Percentiles rank a stretch among this genome's conserved stretches.
Evolutionary conservation across 2,329 filamentous ascomycete species (phyloP).

Genomic region (Alternaria solani): DNA sequence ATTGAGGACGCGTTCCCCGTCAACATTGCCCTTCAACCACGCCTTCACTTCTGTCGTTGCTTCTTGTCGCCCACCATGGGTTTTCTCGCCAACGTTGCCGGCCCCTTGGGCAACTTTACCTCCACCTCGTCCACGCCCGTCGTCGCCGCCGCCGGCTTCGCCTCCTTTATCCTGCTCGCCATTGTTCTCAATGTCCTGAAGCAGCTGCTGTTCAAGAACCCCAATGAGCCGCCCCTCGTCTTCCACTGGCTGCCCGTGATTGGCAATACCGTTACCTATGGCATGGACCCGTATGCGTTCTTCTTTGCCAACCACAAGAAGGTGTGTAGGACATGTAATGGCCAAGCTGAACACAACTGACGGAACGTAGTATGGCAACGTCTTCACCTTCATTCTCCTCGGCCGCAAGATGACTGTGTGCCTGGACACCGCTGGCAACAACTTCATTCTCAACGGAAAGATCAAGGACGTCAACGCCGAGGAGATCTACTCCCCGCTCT

Average conservation of each 20-base stretch:
- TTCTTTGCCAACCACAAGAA: conserved; percentile 77
- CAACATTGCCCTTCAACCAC: conserved; percentile 19
- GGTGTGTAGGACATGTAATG: conserved; percentile 57
- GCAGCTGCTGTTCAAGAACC: conserved; percentile 82
- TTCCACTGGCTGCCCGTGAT: conserved; percentile 75
- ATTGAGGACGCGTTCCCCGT: conserved; percentile 28
- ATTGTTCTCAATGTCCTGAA: conserved; percentile 80
- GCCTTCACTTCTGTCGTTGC: conserved; percentile 4
- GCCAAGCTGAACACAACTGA: conserved; percentile 30
- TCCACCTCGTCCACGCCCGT: conserved; percentile 52
- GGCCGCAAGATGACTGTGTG: conserved; percentile 90
- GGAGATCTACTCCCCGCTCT: conserved; percentile 84
- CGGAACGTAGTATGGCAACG: conserved; percentile 75
- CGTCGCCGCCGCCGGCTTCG: conserved; percentile 54
- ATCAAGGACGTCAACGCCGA: conserved; percentile 88
- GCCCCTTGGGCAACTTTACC: conserved; percentile 58
- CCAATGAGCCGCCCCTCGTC: conserved; percentile 70
- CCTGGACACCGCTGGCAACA: conserved; percentile 81
- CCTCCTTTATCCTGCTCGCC: conserved; percentile 61
- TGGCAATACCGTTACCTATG: conserved; percentile 91
- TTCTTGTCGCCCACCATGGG: conserved; percentile 56
- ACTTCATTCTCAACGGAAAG: conserved; percentile 92
- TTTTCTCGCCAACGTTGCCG: conserved; percentile 58
- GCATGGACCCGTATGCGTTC: conserved; percentile 91
- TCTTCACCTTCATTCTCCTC: conserved; percentile 88